Base-by-base conservation (phyloP, 768 basidiomycete species). In the Suillus lakei region DNA sequence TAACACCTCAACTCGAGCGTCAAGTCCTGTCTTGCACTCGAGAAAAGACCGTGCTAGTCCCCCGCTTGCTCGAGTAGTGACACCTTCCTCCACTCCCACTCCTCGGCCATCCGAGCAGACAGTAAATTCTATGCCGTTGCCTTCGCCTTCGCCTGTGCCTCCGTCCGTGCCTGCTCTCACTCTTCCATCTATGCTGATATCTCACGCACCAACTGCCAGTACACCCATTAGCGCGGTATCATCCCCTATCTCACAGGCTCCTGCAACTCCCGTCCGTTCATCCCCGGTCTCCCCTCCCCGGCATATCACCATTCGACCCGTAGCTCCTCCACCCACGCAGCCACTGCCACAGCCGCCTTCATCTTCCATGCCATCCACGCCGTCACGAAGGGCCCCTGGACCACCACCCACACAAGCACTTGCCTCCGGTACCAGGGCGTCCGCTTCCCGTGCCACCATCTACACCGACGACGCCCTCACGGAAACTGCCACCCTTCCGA, bases 311-410 rank as follows among this genome's bases (percentile, higher is more conserved):
- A 73, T 77, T 13, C 76, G 72, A 43, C 76, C 77, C 0, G 75
- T 72, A 16, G 68, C 70, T n/a, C 76, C 76, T 21, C 76, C 76
- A 5, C 76, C 76, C 3, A 75, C 71, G 39, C 68, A 68, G 26
- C 76, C 76, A 58, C 71, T 78, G 26, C 75, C 75, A 46, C 77
- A 70, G 28, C 73, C 58, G 12, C 76, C 75, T 30, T 63, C 72
- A 13, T 67, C 70, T 12, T 70, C 64, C 54, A 28, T 64, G 26
- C 61, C 67, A 2, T 67, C 65, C 21, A 18, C 39, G 12, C 48
- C 60, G 15, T 36, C 46, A 15, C 61, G 51, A 43, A 66, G 56
- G 39, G 23, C 59, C 13, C 56, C 38, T 59, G 56, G 56, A 23
- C 8, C 39, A 32, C 62, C 18, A 1, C 41, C 51, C 12, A n/a